A percentile compares a stretch with the other conserved stretches of the same genome.
phyloP scores from a whole-genome alignment of 176 grass and related monocot species.

The Cenchrus purpureus region DNA sequence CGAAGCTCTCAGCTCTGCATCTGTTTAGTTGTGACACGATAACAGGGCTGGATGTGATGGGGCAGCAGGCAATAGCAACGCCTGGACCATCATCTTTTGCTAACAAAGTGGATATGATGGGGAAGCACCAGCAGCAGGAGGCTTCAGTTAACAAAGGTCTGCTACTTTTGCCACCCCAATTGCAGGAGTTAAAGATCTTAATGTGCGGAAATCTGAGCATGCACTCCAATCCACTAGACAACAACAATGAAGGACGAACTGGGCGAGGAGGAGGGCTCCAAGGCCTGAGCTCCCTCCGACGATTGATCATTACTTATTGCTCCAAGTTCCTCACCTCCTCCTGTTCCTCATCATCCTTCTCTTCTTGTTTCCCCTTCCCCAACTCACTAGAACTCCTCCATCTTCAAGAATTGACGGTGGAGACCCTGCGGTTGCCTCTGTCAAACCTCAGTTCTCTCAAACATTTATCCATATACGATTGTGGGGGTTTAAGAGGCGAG shows the following conservation, averaged over 20 bases:
- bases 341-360: accelerated
- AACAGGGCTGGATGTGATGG: not conserved
- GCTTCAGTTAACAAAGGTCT: not conserved
- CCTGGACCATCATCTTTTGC: not conserved
- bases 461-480: accelerated
- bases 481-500: not conserved
- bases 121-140: too few species aligned
- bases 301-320: accelerated
- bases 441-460: slow-evolving; percentile 21
- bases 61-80: not conserved
- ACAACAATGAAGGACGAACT: not conserved
- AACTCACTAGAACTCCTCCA: accelerated
- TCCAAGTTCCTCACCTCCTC: too few species aligned
- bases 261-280: not conserved
- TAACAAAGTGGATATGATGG: not conserved
- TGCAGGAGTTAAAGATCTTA: accelerated
- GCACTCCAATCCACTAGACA: not conserved
- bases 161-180: not conserved
- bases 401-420: not conserved
- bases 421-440: not conserved
- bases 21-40: accelerated
- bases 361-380: not conserved
- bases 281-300: not conserved
- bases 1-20: accelerated
- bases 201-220: not conserved